Percentiles rank a stretch among this genome's conserved stretches.
Conservation (phyloP, 176 grass and related monocot species). For the Carex myosuroides region DNA sequence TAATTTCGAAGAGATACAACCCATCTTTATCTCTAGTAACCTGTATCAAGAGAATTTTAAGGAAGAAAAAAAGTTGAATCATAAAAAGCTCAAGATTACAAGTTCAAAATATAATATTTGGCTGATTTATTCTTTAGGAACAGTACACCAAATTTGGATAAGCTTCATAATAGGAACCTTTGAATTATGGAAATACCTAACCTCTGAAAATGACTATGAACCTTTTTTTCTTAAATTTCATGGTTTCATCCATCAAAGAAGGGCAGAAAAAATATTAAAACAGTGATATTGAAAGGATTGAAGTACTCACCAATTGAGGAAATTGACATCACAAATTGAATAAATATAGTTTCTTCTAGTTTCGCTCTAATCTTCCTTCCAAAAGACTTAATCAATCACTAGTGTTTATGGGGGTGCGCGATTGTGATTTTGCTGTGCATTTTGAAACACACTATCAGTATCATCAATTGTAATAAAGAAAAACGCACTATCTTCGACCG, state of each 20-base stretch:
- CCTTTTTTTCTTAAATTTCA: not conserved
- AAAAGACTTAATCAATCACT: not conserved
- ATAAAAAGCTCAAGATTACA: not conserved
- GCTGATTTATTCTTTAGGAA: too few species aligned
- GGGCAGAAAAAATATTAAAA: not conserved
- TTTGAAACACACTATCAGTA: not conserved
- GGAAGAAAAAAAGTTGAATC: not conserved
- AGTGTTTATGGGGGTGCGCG: not conserved
- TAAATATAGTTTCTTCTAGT: not conserved
- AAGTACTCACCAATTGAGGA: not conserved
- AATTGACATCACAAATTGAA: slow-evolving; percentile 4
- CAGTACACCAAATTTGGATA: not conserved
- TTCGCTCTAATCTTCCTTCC: not conserved
- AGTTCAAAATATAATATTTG: too few species aligned
- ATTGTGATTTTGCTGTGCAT: not conserved
- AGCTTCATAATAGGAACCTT: not conserved
- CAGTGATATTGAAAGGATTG: not conserved
- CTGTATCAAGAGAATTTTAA: not conserved
- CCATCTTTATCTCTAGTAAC: slow-evolving; percentile 35
- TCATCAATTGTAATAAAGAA: not conserved
- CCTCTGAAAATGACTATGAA: not conserved
- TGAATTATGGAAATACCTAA: not conserved
- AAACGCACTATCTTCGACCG: not conserved
- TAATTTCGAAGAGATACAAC: slow-evolving; percentile 67
- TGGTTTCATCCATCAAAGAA: not conserved